phyloP scores from a whole-genome alignment of 106 monocot species.

The Dendrobium chrysotoxum region DNA sequence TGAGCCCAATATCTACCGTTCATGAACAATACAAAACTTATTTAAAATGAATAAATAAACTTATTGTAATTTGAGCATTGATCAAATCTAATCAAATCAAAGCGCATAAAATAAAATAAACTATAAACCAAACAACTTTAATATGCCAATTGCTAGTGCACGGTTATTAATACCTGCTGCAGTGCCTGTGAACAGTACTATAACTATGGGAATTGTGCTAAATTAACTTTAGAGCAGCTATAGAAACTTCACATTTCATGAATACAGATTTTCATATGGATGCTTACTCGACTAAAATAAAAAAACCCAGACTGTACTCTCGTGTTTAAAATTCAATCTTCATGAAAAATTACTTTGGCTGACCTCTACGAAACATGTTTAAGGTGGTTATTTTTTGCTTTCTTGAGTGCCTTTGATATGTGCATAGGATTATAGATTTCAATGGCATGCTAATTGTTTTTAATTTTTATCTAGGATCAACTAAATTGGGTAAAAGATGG shows the following conservation, averaged over 20 bases:
- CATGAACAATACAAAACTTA: neutral
- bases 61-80: neutral
- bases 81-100: neutral
- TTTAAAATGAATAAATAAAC: neutral
- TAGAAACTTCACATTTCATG: neutral
- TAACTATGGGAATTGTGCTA: neutral
- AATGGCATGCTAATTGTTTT: neutral
- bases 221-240: neutral
- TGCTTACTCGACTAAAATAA: neutral
- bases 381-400: neutral
- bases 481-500: constrained; percentile 47
- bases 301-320: neutral
- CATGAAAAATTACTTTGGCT: neutral
- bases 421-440: neutral
- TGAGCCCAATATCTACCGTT: neutral
- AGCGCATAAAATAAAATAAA: neutral
- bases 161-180: neutral
- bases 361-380: neutral
- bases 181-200: neutral
- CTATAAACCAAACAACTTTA: neutral
- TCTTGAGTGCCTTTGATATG: neutral
- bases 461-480: constrained; percentile 16
- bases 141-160: neutral
- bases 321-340: neutral
- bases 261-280: too few relatives aligned